phyloP scores from a whole-genome alignment of 306 rosid species.

The Styphnolobium japonicum region DNA sequence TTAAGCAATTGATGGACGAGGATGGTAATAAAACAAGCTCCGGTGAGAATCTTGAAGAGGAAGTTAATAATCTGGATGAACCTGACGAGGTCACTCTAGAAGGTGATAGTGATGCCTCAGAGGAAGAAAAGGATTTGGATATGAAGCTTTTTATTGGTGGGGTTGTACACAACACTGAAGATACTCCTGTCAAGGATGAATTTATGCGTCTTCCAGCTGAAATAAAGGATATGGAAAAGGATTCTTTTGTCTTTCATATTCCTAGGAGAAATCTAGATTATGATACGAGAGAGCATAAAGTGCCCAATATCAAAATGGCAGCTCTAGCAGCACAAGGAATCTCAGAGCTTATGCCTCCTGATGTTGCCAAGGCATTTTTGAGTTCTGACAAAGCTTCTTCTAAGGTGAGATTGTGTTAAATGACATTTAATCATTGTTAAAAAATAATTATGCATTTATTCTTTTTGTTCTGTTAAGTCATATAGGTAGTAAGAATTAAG shows the following conservation, averaged over 20 bases:
- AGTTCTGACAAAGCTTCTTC: conserved; percentile 76
- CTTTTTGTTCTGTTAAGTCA: conserved; percentile 4
- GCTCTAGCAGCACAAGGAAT: conserved; percentile 80
- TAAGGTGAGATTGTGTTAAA: conserved; percentile 64
- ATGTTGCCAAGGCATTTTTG: conserved; percentile 90
- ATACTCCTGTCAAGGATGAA: conserved; percentile 70
- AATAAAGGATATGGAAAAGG: conserved; percentile 71
- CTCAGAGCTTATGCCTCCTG: conserved; percentile 93
- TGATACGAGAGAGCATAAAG: conserved; percentile 53
- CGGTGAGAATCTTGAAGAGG: conserved; percentile 62
- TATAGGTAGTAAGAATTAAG: background rate
- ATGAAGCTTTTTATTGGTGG: conserved; percentile 89
- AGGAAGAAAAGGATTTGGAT: conserved; percentile 77
- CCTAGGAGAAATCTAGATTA: conserved; percentile 61
- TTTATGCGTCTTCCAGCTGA: conserved; percentile 81
- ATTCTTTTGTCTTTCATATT: conserved; percentile 79
- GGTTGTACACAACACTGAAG: conserved; percentile 81
- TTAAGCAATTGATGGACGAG: conserved; percentile 72
- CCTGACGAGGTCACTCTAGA: conserved; percentile 70
- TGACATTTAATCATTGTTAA: background rate
- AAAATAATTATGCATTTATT: background rate
- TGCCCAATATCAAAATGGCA: conserved; percentile 72
- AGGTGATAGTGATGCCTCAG: conserved; percentile 53
- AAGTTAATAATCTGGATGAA: conserved; percentile 58
- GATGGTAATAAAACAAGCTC: conserved; percentile 50